Conservation (phyloP, 768 basidiomycete genomes). For the Austroboletus eburneus region DNA sequence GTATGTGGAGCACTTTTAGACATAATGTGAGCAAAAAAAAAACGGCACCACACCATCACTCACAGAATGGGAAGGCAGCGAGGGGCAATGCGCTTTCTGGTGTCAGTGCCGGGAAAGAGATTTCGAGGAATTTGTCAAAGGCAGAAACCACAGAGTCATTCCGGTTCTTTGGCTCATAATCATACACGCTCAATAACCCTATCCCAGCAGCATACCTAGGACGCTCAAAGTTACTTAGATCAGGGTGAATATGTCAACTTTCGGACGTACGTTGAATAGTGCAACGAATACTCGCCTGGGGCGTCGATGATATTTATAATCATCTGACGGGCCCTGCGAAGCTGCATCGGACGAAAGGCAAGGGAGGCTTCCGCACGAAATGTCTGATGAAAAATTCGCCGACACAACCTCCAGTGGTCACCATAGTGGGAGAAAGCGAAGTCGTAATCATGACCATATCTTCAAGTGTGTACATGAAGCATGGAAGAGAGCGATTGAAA, state of each 20-base stretch:
- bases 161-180: constrained; percentile 11
- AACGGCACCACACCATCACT: background rate
- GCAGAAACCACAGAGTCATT: constrained; percentile 9
- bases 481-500: too few relatives aligned
- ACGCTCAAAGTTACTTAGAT: background rate
- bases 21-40: background rate
- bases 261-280: too few relatives aligned
- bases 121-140: background rate
- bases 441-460: constrained; percentile 5
- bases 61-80: constrained; percentile 14
- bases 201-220: constrained; percentile 31
- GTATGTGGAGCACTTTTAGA: constrained; percentile 4
- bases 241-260: too few relatives aligned
- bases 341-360: too few relatives aligned
- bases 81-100: constrained; percentile 5
- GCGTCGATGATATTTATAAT: too few relatives aligned
- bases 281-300: too few relatives aligned
- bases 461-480: too few relatives aligned
- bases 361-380: constrained; percentile 6
- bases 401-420: constrained; percentile 11
- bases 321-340: too few relatives aligned
- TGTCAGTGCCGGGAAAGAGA: background rate
- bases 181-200: constrained; percentile 11
- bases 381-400: constrained; percentile 15
- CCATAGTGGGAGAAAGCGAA: too few relatives aligned